Base-by-base conservation (phyloP, 1,284 basidiomycete species). In the Schizophyllum amplum region DNA sequence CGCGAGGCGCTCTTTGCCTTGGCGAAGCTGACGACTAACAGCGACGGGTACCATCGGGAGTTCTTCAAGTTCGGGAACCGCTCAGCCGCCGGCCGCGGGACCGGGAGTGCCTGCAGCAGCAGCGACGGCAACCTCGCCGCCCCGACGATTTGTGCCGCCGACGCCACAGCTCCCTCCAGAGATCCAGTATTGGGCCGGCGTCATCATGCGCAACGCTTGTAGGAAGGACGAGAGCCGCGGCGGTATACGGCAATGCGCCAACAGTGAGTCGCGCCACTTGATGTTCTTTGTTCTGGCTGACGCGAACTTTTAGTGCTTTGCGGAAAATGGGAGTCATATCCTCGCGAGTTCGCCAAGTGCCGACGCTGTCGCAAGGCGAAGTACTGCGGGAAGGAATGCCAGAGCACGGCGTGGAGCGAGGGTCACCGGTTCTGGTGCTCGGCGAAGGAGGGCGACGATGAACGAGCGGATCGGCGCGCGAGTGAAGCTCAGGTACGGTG, bases 201-300 rank as follows among this genome's bases (percentile, higher is more conserved):
- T 98, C 13, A 98, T 98, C 67, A 99, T 99, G 96, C 83, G 97
- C 55, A 99, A 99, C 69, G 96, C 97, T 5, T 99, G 96, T 73
- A 79, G 96, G 68, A 99, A 99, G 77, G 96, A 99, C 67, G 95
- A 98, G 60, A 83, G 78, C 52, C 76, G 90, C 50, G 94, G 94
- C 59, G 97, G 97, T 4, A 95, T 98, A 61, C 76, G 96, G 59
- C 97, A 98, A 71, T 99, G 96, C 76, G 97, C 97, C 4, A 97
- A 98, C 69, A 98, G 87, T 89, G 62, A 69, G 86, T 81, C 59
- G 55, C 59, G 61, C 47, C 15, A n/a, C n/a, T 57, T 47, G 50
- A 51, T 26, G 52, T 62, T 54, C 57, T 57, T 27, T 49, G 33
- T 33, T 51, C 42, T 1, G n/a, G n/a, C 53, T 46, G n/a, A 42